Conservation (phyloP, 352 stramenopile species). For the Saprolegnia parasitica region DNA sequence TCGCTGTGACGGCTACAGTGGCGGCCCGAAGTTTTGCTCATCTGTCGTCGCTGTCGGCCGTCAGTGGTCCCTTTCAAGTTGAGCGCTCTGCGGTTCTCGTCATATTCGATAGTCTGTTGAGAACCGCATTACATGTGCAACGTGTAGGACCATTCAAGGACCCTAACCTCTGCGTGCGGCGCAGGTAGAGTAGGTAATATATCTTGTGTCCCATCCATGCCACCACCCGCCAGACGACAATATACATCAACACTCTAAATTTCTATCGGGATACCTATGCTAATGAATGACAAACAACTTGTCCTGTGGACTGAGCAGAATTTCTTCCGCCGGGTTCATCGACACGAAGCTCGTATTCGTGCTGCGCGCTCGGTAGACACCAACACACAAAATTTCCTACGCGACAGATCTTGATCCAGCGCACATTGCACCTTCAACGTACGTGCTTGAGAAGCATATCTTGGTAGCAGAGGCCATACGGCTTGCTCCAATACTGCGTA, state of each 20-base stretch:
- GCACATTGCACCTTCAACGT: conserved; percentile 15
- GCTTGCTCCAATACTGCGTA: conserved; percentile 48
- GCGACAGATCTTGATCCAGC: not conserved
- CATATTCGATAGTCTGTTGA: too few species aligned
- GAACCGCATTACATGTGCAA: too few species aligned
- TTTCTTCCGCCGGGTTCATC: conserved; percentile 42
- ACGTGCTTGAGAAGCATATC: conserved; percentile 42
- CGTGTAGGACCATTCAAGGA: too few species aligned
- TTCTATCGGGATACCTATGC: not conserved
- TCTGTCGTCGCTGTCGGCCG: too few species aligned
- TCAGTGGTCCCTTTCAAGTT: too few species aligned
- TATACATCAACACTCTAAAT: not conserved
- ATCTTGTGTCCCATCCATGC: not conserved
- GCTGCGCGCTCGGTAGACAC: conserved; percentile 44
- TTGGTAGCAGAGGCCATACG: conserved; percentile 57
- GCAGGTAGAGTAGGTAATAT: too few species aligned
- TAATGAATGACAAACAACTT: conserved; percentile 17
- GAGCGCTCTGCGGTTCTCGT: too few species aligned
- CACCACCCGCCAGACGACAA: too few species aligned
- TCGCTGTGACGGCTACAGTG: too few species aligned
- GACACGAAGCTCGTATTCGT: conserved; percentile 50
- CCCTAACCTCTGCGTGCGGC: too few species aligned
- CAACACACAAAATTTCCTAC: conserved; percentile 53
- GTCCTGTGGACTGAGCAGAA: not conserved
- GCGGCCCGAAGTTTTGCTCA: too few species aligned